Evolutionary conservation across 2,329 filamentous ascomycete genomes (phyloP).

Genomic region (Fusarium nanum): DNA sequence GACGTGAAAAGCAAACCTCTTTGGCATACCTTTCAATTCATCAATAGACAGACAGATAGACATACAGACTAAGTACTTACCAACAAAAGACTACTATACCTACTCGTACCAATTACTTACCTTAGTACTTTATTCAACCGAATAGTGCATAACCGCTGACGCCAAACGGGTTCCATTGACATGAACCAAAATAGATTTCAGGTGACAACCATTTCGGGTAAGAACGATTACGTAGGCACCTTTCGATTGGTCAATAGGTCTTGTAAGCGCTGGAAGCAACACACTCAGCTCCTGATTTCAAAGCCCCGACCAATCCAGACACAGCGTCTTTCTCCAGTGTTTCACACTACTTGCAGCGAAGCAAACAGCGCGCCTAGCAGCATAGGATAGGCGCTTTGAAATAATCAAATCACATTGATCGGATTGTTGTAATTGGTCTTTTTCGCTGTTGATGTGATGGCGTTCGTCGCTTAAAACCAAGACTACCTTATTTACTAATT

Average conservation of each 20-base stretch:
- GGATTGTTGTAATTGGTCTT: constrained; percentile 34
- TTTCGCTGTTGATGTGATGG: constrained; percentile 4
- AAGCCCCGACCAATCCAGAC: constrained; percentile 35
- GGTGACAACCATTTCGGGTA: constrained; percentile 26
- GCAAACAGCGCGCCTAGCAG: constrained; percentile 42
- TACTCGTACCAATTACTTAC: too few relatives aligned
- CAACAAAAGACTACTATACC: background rate
- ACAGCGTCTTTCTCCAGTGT: constrained; percentile 26
- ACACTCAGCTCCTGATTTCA: constrained; percentile 10
- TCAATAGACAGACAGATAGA: background rate
- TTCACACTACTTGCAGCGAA: constrained; percentile 26
- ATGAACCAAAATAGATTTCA: constrained; percentile 33
- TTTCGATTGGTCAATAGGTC: constrained; percentile 33
- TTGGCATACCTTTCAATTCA: background rate
- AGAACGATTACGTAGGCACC: background rate
- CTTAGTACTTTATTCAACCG: background rate
- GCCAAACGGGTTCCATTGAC: constrained; percentile 20
- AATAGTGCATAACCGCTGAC: constrained; percentile 37
- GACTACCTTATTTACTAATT: background rate
- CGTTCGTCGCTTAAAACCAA: constrained; percentile 28
- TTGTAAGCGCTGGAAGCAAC: constrained; percentile 41
- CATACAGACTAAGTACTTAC: background rate
- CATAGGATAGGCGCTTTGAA: constrained; percentile 45
- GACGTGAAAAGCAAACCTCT: background rate
- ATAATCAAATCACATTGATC: constrained; percentile 24